A percentile compares a stretch with the other conserved stretches of the same genome.
phyloP scores from a whole-genome alignment of 176 grass and related monocot species.

The Aegilops bicornis region DNA sequence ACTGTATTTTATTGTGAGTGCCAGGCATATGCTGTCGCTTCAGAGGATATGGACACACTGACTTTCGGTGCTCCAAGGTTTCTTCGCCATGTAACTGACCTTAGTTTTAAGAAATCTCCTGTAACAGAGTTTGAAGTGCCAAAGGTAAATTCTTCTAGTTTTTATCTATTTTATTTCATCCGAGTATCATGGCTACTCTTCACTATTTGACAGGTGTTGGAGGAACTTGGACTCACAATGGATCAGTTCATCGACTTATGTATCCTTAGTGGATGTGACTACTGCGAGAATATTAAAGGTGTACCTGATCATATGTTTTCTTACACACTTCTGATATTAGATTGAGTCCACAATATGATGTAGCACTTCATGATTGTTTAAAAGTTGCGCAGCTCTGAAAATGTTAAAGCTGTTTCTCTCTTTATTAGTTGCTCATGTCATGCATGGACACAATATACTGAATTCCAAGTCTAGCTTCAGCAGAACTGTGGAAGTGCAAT shows the following conservation, averaged over 20 bases:
- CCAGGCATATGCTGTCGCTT: constrained; percentile 88
- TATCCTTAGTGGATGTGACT: constrained; percentile 94
- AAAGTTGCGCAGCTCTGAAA: neutral
- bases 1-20: constrained; percentile 26
- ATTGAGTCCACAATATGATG: neutral
- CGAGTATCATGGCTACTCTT: neutral
- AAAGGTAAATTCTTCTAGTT: constrained; percentile 43
- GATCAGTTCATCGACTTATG: constrained; percentile 95
- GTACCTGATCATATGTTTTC: neutral
- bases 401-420: constrained; percentile 3
- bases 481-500: constrained; percentile 15
- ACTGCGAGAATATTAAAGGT: constrained; percentile 93
- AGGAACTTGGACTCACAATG: constrained; percentile 83
- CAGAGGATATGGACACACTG: constrained; percentile 94
- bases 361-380: neutral
- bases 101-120: constrained; percentile 74
- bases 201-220: constrained; percentile 66
- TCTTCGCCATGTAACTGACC: constrained; percentile 89
- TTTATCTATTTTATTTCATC: neutral
- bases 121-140: constrained; percentile 91
- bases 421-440: constrained; percentile 29
- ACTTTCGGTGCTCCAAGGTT: constrained; percentile 81
- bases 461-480: constrained; percentile 4
- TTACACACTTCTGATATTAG: constrained; percentile 1
- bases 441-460: neutral